These are phyloP conservation scores for Arabis alpina DNA, from an alignment of 345 rosid species.

Conservation along the genomic window DNA sequence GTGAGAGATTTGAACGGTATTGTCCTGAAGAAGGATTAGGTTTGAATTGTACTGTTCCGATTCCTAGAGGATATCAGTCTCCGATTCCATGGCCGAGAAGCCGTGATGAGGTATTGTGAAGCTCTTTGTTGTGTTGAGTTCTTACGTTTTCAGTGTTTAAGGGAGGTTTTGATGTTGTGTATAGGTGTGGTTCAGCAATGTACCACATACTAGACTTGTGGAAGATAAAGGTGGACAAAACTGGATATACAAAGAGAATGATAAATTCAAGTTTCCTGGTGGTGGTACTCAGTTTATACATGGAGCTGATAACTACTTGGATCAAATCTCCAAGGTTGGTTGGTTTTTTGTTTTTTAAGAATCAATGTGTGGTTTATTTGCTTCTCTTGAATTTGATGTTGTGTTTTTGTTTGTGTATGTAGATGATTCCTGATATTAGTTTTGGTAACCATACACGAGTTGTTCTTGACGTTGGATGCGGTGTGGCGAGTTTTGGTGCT, in stretches of 20 bases:
- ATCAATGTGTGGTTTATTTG: not conserved
- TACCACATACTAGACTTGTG: conserved; percentile 83
- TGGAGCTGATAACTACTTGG: conserved; percentile 88
- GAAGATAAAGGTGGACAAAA: conserved; percentile 98
- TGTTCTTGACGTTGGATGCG: conserved; percentile 91
- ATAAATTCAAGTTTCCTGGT: conserved; percentile 93
- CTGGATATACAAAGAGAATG: conserved; percentile 75
- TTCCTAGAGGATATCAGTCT: conserved; percentile 69
- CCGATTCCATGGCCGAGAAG: conserved; percentile 94
- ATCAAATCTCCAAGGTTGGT: conserved; percentile 78
- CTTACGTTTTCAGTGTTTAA: not conserved
- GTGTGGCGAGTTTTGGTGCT: conserved; percentile 99
- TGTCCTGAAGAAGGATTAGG: conserved; percentile 69
- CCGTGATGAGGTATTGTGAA: conserved; percentile 77
- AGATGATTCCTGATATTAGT: conserved; percentile 84
- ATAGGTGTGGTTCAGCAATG: conserved; percentile 89
- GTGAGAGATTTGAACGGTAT: conserved; percentile 84
- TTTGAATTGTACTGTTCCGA: conserved; percentile 80
- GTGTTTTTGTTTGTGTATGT: conserved; percentile 23
- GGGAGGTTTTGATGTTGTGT: conserved; percentile 28
- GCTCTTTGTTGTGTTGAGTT: conserved; percentile 13
- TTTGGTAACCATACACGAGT: conserved; percentile 80
- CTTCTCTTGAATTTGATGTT: conserved; percentile 29
- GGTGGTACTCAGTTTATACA: conserved; percentile 99
- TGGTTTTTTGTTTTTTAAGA: conserved; percentile 1